Evolutionary conservation across 768 basidiomycete species (phyloP).

Genomic region (Pleurotus tuoliensis): DNA sequence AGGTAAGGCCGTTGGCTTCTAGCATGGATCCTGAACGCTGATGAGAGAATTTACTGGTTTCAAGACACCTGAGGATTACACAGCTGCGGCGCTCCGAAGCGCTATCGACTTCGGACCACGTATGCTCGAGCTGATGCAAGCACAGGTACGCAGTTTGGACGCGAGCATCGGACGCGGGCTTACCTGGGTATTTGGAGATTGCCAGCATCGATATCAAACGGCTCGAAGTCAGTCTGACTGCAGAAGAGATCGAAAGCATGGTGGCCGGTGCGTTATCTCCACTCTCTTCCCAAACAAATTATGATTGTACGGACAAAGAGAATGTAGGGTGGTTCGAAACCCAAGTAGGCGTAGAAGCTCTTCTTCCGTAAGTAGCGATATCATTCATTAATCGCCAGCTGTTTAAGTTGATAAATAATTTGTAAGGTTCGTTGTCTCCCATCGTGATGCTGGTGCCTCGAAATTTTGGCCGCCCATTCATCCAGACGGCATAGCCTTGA

Average conservation of each 20-base stretch:
- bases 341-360: slow-evolving; percentile 3
- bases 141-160: not conserved
- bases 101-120: slow-evolving; percentile 1
- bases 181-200: not conserved
- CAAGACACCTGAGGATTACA: slow-evolving; percentile 1
- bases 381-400: not conserved
- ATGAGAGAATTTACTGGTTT: not conserved
- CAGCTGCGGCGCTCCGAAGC: not conserved
- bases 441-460: not conserved
- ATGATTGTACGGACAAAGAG: not conserved
- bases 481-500: not conserved
- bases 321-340: slow-evolving; percentile 2
- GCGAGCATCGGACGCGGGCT: not conserved
- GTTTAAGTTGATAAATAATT: too few relatives aligned
- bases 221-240: not conserved
- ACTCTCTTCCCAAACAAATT: too few relatives aligned
- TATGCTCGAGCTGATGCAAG: slow-evolving; percentile 3
- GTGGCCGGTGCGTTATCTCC: not conserved
- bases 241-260: not conserved
- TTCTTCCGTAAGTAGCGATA: not conserved
- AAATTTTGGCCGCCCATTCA: slow-evolving; percentile 4
- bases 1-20: not conserved
- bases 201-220: not conserved
- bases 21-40: not conserved
- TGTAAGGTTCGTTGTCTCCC: slow-evolving; percentile 2